Evolutionary conservation across 495 filamentous ascomycete species (phyloP), one percentile per base, ranked within the genome.

Genomic region (Rhizodiscina lignyota): DNA sequence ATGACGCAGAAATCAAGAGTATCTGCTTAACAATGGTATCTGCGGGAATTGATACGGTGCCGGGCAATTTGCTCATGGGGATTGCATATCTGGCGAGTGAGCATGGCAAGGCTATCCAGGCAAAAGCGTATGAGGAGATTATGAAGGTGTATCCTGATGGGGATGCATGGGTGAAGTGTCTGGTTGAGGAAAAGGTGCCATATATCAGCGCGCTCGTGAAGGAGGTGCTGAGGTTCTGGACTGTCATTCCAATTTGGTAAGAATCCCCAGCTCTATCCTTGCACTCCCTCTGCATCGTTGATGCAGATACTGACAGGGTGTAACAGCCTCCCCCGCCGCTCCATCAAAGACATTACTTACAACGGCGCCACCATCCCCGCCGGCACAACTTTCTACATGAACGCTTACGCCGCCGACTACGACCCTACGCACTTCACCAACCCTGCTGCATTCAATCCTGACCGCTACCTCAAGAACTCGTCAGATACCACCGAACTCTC

Each of bases 21-120:
- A 76, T 83, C 39, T 78, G 77, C 51, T 52, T 83, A 34, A 79
- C 74, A 19, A 83, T 83, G 76, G 77, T 81, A 3, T 75, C 71
- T 11, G 77, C 74, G 4, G 75, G 70, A 32, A 62, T 77, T n/a
- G 77, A 75, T 51, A 80, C 73, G 6, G 70, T 75, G 16, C 77
- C 68, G 11, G 74, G 70, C 5, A 79, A 74, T 45, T 52, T 75
- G 37, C 76, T 78, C 47, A 78, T 78, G 74, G 71, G 68, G 19
- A 68, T 80, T 37, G 75, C 70, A n/a, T 77, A 76, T 46, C 62
- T 80, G n/a, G 69, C 72, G 18, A 67, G 66, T 1, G 53, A 60
- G 4, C 58, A 72, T 16, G 74, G 74, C 15, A 71, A 74, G 40
- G 51, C 62, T 3, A 76, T 80, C 44, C 77, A 80, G 50, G 53